Evolutionary conservation across 345 rosid genomes (phyloP), one percentile per base, ranked within the genome.

Genomic region (Lumnitzera racemosa): DNA sequence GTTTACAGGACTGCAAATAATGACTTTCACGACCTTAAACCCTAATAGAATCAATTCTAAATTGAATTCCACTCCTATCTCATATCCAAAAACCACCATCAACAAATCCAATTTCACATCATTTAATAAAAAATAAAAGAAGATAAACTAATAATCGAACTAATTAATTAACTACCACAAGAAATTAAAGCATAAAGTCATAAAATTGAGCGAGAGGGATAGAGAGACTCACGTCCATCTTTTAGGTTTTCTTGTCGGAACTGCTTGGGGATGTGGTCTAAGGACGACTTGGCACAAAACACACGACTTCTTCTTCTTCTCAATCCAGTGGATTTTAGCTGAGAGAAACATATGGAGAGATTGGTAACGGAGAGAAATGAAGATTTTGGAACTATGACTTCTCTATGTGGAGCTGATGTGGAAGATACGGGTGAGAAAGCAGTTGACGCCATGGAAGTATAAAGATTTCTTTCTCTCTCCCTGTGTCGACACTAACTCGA

Each of bases 241-340:
- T 76, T 73, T 72, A 92, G 86, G 61, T 92, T 89, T 51, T 87
- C 80, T 62, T 78, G 69, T 50, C 88, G 77, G 76, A 92, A 92
- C 60, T 80, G 91, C 70, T 81, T 83, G 46, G 98, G 98, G 47
- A 92, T 85, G 56, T 78, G 83, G 68, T 83, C 81, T 64, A 80
- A 67, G 13, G 70, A 54, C 0, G 64, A 61, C 62, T 43, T 57
- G 15, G 55, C 47, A 41, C 51, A 12, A 23, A 29, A 16, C 57
- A 8, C 49, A 46, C 59, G 48, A 31, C 24, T 43, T 15, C 51
- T 17, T 53, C 13, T 49, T 36, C 27, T 15, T 51, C 58, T 43
- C 52, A 36, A 6, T 36, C 43, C 43, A 36, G 57, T 23, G 57
- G 46, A 9, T 55, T 55, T 47, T 24, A 20, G 36, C 61, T 50